phyloP scores from a whole-genome alignment of 2,329 filamentous ascomycete species.

The Tolypocladium guangdongense region DNA sequence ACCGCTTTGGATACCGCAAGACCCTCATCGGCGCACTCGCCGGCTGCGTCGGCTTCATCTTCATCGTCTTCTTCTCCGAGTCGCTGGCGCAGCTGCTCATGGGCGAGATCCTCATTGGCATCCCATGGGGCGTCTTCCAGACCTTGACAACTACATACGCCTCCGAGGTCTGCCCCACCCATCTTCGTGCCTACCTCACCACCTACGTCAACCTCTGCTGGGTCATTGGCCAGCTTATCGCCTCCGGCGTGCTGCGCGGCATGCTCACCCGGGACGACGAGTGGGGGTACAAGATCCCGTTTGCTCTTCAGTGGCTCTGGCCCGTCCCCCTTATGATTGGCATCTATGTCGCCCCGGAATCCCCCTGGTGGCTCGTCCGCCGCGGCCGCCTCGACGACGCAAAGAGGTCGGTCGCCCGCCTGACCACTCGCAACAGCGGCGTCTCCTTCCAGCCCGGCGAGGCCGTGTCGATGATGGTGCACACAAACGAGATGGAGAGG shows the following conservation, averaged over 20 bases:
- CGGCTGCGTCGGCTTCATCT: slow-evolving; percentile 31
- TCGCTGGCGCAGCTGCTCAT: slow-evolving; percentile 28
- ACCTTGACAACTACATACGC: slow-evolving; percentile 37
- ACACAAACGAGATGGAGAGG: slow-evolving; percentile 39
- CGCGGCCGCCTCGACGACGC: slow-evolving; percentile 26
- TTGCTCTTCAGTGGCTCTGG: slow-evolving; percentile 39
- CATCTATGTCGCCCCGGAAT: slow-evolving; percentile 34
- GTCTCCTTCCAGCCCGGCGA: slow-evolving; percentile 27
- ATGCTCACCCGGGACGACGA: slow-evolving; percentile 25
- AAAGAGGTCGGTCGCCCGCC: slow-evolving; percentile 24
- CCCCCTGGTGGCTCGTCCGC: slow-evolving; percentile 39
- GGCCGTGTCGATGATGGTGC: slow-evolving; percentile 37
- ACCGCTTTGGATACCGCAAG: slow-evolving; percentile 34
- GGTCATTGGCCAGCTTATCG: slow-evolving; percentile 36
- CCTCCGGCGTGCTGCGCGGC: slow-evolving; percentile 29
- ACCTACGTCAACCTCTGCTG: slow-evolving; percentile 39
- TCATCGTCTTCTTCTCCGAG: slow-evolving; percentile 35
- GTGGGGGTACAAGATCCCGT: slow-evolving; percentile 37
- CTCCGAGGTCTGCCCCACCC: slow-evolving; percentile 32
- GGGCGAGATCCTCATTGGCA: slow-evolving; percentile 34
- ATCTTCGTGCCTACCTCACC: slow-evolving; percentile 37
- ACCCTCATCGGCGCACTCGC: slow-evolving; percentile 33
- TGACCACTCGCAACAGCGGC: slow-evolving; percentile 26
- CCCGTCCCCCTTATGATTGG: slow-evolving; percentile 31
- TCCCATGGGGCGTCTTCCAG: slow-evolving; percentile 37